Percentiles rank a stretch among this genome's conserved stretches.
Evolutionary conservation across 441 rosid species (phyloP).

Genomic region (Populus trichocarpa): DNA sequence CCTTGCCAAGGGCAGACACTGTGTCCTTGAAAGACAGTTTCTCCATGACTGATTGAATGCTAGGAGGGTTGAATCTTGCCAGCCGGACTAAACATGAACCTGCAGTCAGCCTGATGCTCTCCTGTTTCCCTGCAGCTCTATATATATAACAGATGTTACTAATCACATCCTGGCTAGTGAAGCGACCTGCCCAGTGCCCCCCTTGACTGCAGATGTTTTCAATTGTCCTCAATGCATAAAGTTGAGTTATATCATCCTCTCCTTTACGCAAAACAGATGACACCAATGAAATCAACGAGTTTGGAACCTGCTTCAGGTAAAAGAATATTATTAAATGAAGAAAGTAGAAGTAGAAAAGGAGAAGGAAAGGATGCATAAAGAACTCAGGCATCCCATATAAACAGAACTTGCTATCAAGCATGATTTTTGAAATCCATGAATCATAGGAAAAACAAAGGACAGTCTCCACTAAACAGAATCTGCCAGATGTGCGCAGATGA

Average conservation of each 20-base stretch:
- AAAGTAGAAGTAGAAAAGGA: slow-evolving; percentile 16
- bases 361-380: slow-evolving; percentile 3
- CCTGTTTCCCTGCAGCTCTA: slow-evolving; percentile 86
- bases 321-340: slow-evolving; percentile 10
- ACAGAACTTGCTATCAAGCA: slow-evolving; percentile 2
- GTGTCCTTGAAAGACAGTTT: slow-evolving; percentile 78
- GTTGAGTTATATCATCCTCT: slow-evolving; percentile 94
- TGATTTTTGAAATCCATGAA: neutral
- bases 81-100: slow-evolving; percentile 98
- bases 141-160: slow-evolving; percentile 83
- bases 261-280: slow-evolving; percentile 91
- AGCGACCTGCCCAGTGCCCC: slow-evolving; percentile 78
- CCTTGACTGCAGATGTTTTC: slow-evolving; percentile 97
- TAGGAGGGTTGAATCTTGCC: slow-evolving; percentile 76
- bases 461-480: neutral
- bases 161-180: slow-evolving; percentile 87
- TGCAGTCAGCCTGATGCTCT: slow-evolving; percentile 89
- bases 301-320: slow-evolving; percentile 62
- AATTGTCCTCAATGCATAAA: slow-evolving; percentile 88
- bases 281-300: slow-evolving; percentile 86
- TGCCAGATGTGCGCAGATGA: neutral
- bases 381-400: slow-evolving; percentile 4
- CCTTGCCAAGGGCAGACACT: slow-evolving; percentile 74
- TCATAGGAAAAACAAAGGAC: neutral
- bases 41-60: slow-evolving; percentile 70